A percentile compares a stretch with the other conserved stretches of the same genome.
Conservation (phyloP, 78 protist species). For the Speleostelium caveatum region DNA sequence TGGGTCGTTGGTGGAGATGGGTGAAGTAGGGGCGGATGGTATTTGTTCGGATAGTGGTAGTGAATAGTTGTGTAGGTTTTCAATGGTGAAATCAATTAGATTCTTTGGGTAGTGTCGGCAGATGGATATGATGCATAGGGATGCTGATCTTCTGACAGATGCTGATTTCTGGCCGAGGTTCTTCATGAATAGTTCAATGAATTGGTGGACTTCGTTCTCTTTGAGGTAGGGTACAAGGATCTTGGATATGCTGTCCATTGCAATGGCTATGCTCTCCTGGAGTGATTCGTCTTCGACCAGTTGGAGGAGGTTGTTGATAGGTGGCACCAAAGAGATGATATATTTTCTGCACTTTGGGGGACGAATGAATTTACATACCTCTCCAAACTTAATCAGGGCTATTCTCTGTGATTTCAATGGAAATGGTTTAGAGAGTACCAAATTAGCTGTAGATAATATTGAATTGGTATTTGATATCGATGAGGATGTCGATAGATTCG, state of each 20-base stretch:
- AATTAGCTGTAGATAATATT: slow-evolving; percentile 34
- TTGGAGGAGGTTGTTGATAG: slow-evolving; percentile 38
- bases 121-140: slow-evolving; percentile 43
- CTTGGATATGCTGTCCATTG: slow-evolving; percentile 60
- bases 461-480: slow-evolving; percentile 2
- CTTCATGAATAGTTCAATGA: slow-evolving; percentile 34
- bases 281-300: slow-evolving; percentile 43
- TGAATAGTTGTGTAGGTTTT: slow-evolving; percentile 18
- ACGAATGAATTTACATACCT: slow-evolving; percentile 67
- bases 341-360: slow-evolving; percentile 73
- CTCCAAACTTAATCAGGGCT: slow-evolving; percentile 80
- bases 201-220: slow-evolving; percentile 59
- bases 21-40: slow-evolving; percentile 9
- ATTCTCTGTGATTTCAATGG: slow-evolving; percentile 77
- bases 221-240: slow-evolving; percentile 55
- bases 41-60: slow-evolving; percentile 8
- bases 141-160: slow-evolving; percentile 61
- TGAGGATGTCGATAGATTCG: not conserved
- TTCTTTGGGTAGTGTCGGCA: slow-evolving; percentile 52
- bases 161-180: slow-evolving; percentile 50
- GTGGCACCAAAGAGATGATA: slow-evolving; percentile 67
- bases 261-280: slow-evolving; percentile 50
- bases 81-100: slow-evolving; percentile 30
- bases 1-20: not conserved
- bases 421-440: slow-evolving; percentile 43